phyloP scores from a whole-genome alignment of 2,329 filamentous ascomycete genomes.

The Neonectria magnoliae region DNA sequence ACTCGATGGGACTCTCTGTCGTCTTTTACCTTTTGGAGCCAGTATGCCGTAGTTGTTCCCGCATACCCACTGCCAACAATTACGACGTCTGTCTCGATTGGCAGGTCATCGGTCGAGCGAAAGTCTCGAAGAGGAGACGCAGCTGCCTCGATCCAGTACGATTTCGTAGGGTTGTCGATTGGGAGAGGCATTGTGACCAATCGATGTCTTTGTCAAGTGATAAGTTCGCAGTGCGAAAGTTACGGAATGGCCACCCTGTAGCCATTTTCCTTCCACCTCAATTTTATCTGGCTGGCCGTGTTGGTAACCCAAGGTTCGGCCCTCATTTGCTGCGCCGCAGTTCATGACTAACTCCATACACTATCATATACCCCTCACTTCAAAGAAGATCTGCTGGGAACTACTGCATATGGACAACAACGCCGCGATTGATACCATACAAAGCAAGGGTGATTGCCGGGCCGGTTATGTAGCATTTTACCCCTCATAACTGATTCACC shows the following conservation, averaged over 20 bases:
- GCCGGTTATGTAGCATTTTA: constrained; percentile 8
- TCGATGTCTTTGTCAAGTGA: neutral
- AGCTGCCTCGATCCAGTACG: constrained; percentile 24
- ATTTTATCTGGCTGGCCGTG: neutral
- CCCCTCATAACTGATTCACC: constrained; percentile 7
- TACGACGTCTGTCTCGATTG: constrained; percentile 12
- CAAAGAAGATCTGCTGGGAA: constrained; percentile 4
- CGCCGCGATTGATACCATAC: constrained; percentile 1
- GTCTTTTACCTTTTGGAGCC: constrained; percentile 19
- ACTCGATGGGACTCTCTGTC: neutral
- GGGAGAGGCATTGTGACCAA: constrained; percentile 15
- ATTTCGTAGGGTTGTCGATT: constrained; percentile 25
- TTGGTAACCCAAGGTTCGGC: neutral
- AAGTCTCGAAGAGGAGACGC: constrained; percentile 20
- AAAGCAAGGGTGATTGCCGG: constrained; percentile 1
- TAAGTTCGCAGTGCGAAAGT: no score
- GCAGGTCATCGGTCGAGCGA: constrained; percentile 10
- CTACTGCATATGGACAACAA: neutral
- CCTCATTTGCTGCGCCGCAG: neutral
- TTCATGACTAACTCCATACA: neutral
- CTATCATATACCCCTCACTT: constrained; percentile 6
- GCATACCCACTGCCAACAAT: constrained; percentile 24
- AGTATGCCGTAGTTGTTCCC: constrained; percentile 20
- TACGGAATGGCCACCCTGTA: neutral
- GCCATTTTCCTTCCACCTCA: neutral